Evolutionary conservation across 805 yeast species (phyloP).

Genomic region (Cyberlindnera euphorbiiphila): DNA sequence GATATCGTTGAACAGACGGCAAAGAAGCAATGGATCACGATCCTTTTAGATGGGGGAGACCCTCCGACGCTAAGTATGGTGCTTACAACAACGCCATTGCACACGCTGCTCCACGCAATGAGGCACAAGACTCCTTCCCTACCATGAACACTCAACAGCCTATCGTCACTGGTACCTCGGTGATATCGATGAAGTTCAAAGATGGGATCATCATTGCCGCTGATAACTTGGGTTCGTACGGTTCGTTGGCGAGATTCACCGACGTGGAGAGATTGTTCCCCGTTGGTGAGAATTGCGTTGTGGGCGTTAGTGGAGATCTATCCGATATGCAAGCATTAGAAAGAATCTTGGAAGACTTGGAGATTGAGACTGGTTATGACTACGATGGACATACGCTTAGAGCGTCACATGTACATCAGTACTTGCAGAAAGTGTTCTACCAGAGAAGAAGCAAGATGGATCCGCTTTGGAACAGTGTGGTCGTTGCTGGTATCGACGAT

Average conservation of each 20-base stretch:
- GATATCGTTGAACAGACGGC: background rate
- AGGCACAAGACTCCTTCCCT: conserved; percentile 40
- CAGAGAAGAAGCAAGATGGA: conserved; percentile 87
- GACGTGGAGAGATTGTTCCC: conserved; percentile 80
- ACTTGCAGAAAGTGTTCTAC: conserved; percentile 79
- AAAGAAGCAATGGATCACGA: conserved; percentile 76
- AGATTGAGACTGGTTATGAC: conserved; percentile 76
- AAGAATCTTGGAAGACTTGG: conserved; percentile 72
- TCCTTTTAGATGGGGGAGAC: conserved; percentile 95
- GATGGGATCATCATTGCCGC: conserved; percentile 95
- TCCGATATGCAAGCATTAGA: conserved; percentile 88
- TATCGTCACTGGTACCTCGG: conserved; percentile 94
- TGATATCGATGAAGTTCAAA: conserved; percentile 82
- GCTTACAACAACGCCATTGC: conserved; percentile 72
- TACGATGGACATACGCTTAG: conserved; percentile 60
- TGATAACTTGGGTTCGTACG: conserved; percentile 90
- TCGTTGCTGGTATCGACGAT: conserved; percentile 85
- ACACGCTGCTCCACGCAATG: conserved; percentile 38
- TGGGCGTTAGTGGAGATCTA: conserved; percentile 92
- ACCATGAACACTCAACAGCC: conserved; percentile 89
- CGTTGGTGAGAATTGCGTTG: conserved; percentile 83
- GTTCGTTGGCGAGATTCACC: conserved; percentile 83
- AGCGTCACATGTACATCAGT: conserved; percentile 88
- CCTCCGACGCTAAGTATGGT: conserved; percentile 79
- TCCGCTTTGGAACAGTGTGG: conserved; percentile 92